These are phyloP conservation scores for Carallia brachiata DNA, from an alignment of 345 rosid species.

Conservation along the genomic window DNA sequence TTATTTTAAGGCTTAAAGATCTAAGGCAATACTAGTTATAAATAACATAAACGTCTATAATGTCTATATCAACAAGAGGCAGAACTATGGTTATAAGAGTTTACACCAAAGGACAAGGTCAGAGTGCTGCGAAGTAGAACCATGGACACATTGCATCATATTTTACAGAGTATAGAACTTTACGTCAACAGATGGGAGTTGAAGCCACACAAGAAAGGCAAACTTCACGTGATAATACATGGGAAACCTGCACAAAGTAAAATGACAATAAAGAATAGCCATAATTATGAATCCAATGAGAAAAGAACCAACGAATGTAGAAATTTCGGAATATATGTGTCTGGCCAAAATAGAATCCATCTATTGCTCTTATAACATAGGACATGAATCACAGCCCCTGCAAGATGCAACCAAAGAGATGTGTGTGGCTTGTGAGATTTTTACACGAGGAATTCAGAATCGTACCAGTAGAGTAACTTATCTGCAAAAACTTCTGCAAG, in stretches of 20 bases:
- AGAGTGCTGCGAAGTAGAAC: neutral
- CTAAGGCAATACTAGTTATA: too few relatives aligned
- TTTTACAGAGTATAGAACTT: neutral
- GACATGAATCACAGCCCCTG: too few relatives aligned
- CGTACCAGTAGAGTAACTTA: constrained; percentile 45
- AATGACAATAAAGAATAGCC: neutral
- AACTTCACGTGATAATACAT: constrained; percentile 64
- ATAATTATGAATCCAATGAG: neutral
- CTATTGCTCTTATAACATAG: too few relatives aligned
- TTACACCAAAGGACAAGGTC: too few relatives aligned
- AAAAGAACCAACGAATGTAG: neutral
- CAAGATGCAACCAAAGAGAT: neutral
- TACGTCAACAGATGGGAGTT: constrained; percentile 45
- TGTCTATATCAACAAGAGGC: too few relatives aligned
- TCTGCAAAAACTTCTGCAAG: constrained; percentile 44
- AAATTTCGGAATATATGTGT: neutral
- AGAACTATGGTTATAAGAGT: too few relatives aligned
- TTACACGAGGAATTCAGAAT: neutral
- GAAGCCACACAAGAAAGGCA: constrained; percentile 74
- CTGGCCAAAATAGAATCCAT: neutral
- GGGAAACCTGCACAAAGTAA: constrained; percentile 46
- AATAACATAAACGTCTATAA: too few relatives aligned
- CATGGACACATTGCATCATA: neutral
- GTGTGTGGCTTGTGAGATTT: neutral
- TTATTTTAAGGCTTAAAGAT: too few relatives aligned